Evolutionary conservation across 2,329 filamentous ascomycete species (phyloP), one percentile per base, ranked within the genome.

Genomic region (Pseudogymnoascus sp.): DNA sequence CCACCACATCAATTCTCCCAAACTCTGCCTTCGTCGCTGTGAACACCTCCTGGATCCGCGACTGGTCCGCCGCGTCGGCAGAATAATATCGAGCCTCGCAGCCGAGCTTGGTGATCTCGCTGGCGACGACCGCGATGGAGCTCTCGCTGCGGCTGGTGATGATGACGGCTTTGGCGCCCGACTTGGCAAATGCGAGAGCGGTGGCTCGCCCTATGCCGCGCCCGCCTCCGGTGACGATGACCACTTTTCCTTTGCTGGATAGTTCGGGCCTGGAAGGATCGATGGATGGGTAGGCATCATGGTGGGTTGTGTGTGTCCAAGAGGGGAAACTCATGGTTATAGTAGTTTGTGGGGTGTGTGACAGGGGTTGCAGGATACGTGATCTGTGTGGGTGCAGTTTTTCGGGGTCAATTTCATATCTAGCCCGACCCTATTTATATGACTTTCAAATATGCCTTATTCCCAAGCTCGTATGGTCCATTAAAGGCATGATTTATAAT

Each of bases 181-280:
- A 72, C 26, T 70, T 68, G 13, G 74, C 74, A 44, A 76, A 74
- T 24, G 71, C 73, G 21, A 72, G 67, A 4, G 75, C 74, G 14
- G 74, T 70, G 19, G 70, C 71, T 44, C 71, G 68, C 14, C 74
- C 75, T 40, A 77, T 72, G 24, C 75, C 74, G 44, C 73, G 69
- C 44, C 72, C 71, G 13, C 73, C 72, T 61, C 73, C 73, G 10
- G 75, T 76, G 63, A 77, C 72, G 6, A 76, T 65, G 59, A 74
- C 75, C 6, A 72, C 68, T 62, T 73, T 72, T 14, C 65, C 64
- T n/a, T 38, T 50, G 11, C 59, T 42, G 4, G 29, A 50, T 26
- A 64, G 64, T 14, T 62, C 61, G 42, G 66, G 68, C 3, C 65
- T 63, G 40, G 65, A 66, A 2, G 73, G 72, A 6, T 69, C 71